These are phyloP conservation scores for Helicocarpus griseus DNA, from an alignment of 2,329 filamentous ascomycete species.

Conservation along the genomic window DNA sequence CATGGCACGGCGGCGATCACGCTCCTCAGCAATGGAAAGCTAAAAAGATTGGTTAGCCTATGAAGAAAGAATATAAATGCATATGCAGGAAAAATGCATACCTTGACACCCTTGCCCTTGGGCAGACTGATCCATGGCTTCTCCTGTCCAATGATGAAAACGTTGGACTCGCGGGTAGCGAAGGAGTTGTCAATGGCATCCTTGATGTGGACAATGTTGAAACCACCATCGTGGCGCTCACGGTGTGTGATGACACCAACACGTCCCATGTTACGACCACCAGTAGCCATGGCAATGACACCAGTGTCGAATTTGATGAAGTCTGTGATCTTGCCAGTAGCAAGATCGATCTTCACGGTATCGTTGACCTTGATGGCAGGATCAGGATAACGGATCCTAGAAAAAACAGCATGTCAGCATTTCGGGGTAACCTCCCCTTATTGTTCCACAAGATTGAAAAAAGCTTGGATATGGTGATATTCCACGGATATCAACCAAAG, in stretches of 20 bases:
- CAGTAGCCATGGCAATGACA: slow-evolving; percentile 95
- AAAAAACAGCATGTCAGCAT: slow-evolving; percentile 26
- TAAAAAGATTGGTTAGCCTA: slow-evolving; percentile 23
- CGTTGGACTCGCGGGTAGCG: slow-evolving; percentile 98
- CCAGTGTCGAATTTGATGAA: slow-evolving; percentile 99
- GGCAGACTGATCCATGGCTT: slow-evolving; percentile 99
- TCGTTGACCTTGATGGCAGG: slow-evolving; percentile 99
- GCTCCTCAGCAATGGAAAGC: slow-evolving; percentile 97
- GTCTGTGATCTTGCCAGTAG: slow-evolving; percentile 95
- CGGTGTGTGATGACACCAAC: slow-evolving; percentile 99
- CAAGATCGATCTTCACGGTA: slow-evolving; percentile 97
- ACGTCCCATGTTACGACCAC: slow-evolving; percentile 99
- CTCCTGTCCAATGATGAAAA: slow-evolving; percentile 96
- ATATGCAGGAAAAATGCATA: slow-evolving; percentile 22
- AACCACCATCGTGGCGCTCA: slow-evolving; percentile 99
- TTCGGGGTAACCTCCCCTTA: slow-evolving; percentile 8
- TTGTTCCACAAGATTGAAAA: not conserved
- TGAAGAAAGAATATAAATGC: not conserved
- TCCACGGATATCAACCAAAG: slow-evolving; percentile 60
- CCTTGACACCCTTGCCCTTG: slow-evolving; percentile 99
- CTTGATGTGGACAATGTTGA: slow-evolving; percentile 99
- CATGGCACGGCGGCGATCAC: slow-evolving; percentile 85
- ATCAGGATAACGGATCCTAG: slow-evolving; percentile 98
- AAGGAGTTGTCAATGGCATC: slow-evolving; percentile 99
- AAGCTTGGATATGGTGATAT: slow-evolving; percentile 19